These are phyloP conservation scores for Posidonia oceanica DNA, from an alignment of 116 monocot species.

Conservation along the genomic window DNA sequence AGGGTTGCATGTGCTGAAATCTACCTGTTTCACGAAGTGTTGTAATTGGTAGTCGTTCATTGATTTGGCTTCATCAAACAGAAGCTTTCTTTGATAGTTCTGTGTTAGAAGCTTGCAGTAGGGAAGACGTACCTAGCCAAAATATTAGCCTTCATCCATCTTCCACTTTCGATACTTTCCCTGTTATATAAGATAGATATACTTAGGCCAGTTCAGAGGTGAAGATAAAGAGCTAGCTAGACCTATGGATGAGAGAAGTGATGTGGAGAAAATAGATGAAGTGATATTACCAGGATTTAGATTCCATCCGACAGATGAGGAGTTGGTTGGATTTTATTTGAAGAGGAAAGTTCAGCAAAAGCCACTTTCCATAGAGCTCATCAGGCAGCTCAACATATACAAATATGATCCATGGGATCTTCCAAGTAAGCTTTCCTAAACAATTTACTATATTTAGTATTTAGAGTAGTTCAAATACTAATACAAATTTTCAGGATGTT, in stretches of 20 bases:
- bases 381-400: constrained; percentile 31
- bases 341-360: constrained; percentile 19
- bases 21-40: not conserved
- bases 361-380: constrained; percentile 28
- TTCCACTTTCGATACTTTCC: too few species aligned
- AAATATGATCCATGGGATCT: constrained; percentile 43
- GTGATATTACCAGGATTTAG: constrained; percentile 25
- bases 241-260: constrained; percentile 11
- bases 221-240: too few species aligned
- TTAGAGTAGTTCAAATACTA: too few species aligned
- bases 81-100: not conserved
- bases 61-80: constrained; percentile 1
- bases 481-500: too few species aligned
- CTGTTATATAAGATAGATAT: too few species aligned
- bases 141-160: too few species aligned
- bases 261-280: constrained; percentile 13
- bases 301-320: constrained; percentile 38
- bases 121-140: too few species aligned
- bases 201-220: too few species aligned
- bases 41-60: not conserved
- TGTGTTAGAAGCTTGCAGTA: too few species aligned
- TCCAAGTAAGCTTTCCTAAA: constrained; percentile 15
- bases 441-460: not conserved
- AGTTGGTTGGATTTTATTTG: constrained; percentile 28
- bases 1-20: not conserved